Evolutionary conservation across 2,329 filamentous ascomycete species (phyloP), one percentile per base, ranked within the genome.

Genomic region (Ophiostoma perfectum): DNA sequence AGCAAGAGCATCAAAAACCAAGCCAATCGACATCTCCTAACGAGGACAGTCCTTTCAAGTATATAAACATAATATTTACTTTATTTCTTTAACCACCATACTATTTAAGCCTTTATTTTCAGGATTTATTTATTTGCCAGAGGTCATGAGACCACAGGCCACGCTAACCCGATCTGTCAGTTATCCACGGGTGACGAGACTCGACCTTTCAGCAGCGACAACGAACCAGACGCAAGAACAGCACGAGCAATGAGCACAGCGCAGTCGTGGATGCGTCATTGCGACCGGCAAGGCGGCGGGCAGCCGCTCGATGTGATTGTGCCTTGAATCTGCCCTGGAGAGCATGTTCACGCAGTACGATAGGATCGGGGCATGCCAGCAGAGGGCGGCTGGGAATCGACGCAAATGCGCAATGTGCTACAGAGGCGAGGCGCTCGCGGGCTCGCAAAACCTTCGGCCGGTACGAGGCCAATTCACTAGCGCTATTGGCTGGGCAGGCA

Each of bases 91-190:
- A 45, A 62, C 14, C 8, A 60, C 36, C 67, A 69, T 67, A 27
- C 1, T 14, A 16, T 47, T 12, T 47, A 5, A 47, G 27, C 27
- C 27, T 27, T 55, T 55, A 27, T 27, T 55, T 55, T 55, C 49
- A 5, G 49, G 8, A 27, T 55, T 55, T 55, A 55, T 67, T 69
- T 16, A 55, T 49, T 63, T 47, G 63, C 8, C 36, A 41, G 44
- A 65, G 66, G 66, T 67, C 66, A 55, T 58, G 47, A 44, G 66
- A 67, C 66, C 62, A 65, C 27, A 27, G 27, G 62, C 18, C 52
- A 65, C 67, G 67, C 69, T 70, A 70, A 66, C 70, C 63, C 67
- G 66, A 68, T 71, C 67, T 69, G 65, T 39, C 58, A 12, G 38
- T 36, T 27, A 36, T 36, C 9, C 45, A 47, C 45, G 45, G 45